Conservation (phyloP, 2,329 filamentous ascomycete species). For the Exophiala xenobiotica region DNA sequence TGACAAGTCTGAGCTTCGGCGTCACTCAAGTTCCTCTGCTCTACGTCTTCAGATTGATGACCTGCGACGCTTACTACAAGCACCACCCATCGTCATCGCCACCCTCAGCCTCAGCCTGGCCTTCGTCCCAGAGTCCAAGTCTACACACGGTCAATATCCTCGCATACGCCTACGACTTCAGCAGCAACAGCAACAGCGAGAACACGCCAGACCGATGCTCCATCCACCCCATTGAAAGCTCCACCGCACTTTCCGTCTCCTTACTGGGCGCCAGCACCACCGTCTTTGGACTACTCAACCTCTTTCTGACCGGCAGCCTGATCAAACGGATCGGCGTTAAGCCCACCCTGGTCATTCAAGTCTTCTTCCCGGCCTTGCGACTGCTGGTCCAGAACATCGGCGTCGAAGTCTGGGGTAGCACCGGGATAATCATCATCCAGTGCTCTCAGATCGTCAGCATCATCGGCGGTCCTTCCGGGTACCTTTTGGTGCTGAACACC, state of each 20-base stretch:
- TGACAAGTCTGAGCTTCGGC: constrained; percentile 55
- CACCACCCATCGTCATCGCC: constrained; percentile 44
- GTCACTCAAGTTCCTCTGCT: constrained; percentile 54
- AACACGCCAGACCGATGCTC: constrained; percentile 53
- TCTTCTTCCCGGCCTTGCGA: constrained; percentile 63
- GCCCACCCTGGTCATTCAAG: constrained; percentile 61
- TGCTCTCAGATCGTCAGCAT: constrained; percentile 66
- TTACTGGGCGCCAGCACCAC: constrained; percentile 67
- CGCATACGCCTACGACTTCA: constrained; percentile 35
- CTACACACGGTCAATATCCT: background rate
- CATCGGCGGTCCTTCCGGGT: constrained; percentile 67
- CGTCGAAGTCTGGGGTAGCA: constrained; percentile 59
- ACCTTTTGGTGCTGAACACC: constrained; percentile 67
- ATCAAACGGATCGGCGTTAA: constrained; percentile 67
- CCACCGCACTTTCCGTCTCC: constrained; percentile 63
- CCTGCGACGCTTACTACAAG: constrained; percentile 67
- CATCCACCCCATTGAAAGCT: constrained; percentile 61
- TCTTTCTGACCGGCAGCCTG: constrained; percentile 66
- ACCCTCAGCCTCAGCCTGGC: background rate
- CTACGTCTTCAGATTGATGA: constrained; percentile 70
- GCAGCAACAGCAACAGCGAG: constrained; percentile 44
- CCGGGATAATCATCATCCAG: constrained; percentile 69
- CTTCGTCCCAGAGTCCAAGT: background rate
- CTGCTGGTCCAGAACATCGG: constrained; percentile 65
- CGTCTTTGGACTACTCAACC: constrained; percentile 64